Evolutionary conservation across 1,284 basidiomycete genomes (phyloP), one percentile per base, ranked within the genome.

Genomic region (Ganoderma lucidum): DNA sequence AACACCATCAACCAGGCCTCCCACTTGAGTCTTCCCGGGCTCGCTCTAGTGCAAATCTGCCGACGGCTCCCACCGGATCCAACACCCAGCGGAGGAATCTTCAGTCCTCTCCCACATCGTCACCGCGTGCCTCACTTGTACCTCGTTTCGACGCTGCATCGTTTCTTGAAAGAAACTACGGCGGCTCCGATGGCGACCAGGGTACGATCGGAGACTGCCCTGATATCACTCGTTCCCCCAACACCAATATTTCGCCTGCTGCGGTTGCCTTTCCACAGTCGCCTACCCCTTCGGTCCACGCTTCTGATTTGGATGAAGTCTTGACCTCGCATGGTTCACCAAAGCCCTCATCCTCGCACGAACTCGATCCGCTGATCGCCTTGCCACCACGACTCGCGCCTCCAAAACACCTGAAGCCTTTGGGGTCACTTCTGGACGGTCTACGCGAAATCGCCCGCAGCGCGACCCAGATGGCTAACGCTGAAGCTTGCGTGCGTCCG

Each of bases 391-490:
- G 61, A 1, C 28, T 23, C 2, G 32, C 32, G 4, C 14, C 51
- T 28, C 6, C 15, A 42, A 70, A 65, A 37, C 69, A 67, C 2
- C 55, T 75, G 63, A 72, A 69, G 45, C 64, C 74, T 10, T 68
- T 75, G 1, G 72, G 39, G 0, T 65, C 70, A 19, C 65, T 72
- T 19, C 66, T 75, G 41, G 70, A 73, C 45, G 66, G 45, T 37
- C 67, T 75, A 12, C 70, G 70, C 6, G 70, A 72, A 30, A 75
- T 71, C 14, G 74, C 74, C 4, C 72, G 74, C 23, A 63, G 64
- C 39, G 73, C 74, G 4, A 73, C 73, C 1, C 65, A 65, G 51
- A 60, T 60, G 14, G 55, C 30, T n/a, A 14, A 17, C 19, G 17
- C 66, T 41, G 10, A 39, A 32, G 32, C 9, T n/a, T 14, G 8